phyloP scores from a whole-genome alignment of 148 eudicot genomes.

The Spergularia marina region DNA sequence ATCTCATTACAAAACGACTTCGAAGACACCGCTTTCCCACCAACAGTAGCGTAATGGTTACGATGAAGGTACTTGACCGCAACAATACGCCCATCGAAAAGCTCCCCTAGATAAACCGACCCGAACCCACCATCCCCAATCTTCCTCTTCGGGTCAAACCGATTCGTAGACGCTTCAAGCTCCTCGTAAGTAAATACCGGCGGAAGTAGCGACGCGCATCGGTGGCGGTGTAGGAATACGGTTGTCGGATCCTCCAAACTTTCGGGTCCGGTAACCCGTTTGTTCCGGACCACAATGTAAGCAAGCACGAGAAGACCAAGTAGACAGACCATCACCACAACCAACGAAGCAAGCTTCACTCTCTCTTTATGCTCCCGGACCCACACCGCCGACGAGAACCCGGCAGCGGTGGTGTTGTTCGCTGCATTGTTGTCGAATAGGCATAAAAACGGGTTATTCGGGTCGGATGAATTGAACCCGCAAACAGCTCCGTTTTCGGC shows the following conservation, averaged over 20 bases:
- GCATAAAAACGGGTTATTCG: conserved; percentile 47
- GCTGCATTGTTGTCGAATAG: neutral
- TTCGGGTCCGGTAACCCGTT: neutral
- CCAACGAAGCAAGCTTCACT: conserved; percentile 16
- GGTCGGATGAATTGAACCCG: conserved; percentile 59
- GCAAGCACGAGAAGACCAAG: conserved; percentile 24
- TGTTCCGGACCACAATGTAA: conserved; percentile 31
- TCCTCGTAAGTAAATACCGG: conserved; percentile 85
- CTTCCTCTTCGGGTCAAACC: conserved; percentile 69
- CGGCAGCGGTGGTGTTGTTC: neutral
- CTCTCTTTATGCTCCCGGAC: conserved; percentile 31
- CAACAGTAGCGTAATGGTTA: conserved; percentile 24
- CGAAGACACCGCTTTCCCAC: conserved; percentile 39
- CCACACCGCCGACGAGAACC: neutral
- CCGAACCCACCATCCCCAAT: conserved; percentile 93
- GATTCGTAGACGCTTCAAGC: conserved; percentile 69
- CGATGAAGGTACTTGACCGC: conserved; percentile 76
- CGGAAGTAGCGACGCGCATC: conserved; percentile 68
- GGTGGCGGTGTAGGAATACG: conserved; percentile 57
- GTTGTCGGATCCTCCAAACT: conserved; percentile 55
- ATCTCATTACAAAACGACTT: conserved; percentile 90
- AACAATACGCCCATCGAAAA: conserved; percentile 49
- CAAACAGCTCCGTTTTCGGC: conserved; percentile 40
- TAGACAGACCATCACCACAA: conserved; percentile 34
- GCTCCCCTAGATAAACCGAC: conserved; percentile 68